Conservation (phyloP, 192 early-diverging fungal species). For the Polychytrium aggregatum region DNA sequence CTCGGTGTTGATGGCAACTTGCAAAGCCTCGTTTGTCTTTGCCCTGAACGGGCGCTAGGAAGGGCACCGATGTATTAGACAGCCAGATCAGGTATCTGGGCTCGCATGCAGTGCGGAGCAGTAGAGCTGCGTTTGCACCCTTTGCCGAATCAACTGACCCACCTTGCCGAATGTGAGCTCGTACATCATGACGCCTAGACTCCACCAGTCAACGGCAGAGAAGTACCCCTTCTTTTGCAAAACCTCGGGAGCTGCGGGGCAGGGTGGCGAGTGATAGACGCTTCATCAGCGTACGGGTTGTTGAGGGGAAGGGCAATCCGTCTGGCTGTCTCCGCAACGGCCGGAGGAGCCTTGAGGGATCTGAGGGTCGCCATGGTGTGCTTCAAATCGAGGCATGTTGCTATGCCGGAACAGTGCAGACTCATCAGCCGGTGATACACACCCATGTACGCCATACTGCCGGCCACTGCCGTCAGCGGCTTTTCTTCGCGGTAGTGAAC, state of each 20-base stretch:
- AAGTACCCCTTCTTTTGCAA: slow-evolving; percentile 38
- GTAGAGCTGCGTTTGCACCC: too few species aligned
- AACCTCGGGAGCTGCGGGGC: slow-evolving; percentile 34
- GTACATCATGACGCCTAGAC: slow-evolving; percentile 65
- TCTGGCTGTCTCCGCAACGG: too few species aligned
- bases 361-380: not conserved
- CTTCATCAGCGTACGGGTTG: not conserved
- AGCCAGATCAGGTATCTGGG: too few species aligned
- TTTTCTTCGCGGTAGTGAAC: slow-evolving; percentile 54
- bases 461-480: slow-evolving; percentile 71
- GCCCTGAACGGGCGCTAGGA: slow-evolving; percentile 69
- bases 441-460: slow-evolving; percentile 86
- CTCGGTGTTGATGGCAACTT: slow-evolving; percentile 58
- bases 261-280: not conserved
- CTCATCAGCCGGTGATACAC: not conserved
- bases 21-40: slow-evolving; percentile 61
- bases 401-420: not conserved
- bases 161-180: slow-evolving; percentile 72
- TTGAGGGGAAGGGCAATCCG: too few species aligned
- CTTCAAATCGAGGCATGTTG: not conserved
- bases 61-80: too few species aligned
- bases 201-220: slow-evolving; percentile 62
- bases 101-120: too few species aligned
- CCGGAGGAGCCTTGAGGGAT: too few species aligned
- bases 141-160: too few species aligned